Conservation (phyloP, 1,139 yeast species). For the Taphrina wiesneri region DNA sequence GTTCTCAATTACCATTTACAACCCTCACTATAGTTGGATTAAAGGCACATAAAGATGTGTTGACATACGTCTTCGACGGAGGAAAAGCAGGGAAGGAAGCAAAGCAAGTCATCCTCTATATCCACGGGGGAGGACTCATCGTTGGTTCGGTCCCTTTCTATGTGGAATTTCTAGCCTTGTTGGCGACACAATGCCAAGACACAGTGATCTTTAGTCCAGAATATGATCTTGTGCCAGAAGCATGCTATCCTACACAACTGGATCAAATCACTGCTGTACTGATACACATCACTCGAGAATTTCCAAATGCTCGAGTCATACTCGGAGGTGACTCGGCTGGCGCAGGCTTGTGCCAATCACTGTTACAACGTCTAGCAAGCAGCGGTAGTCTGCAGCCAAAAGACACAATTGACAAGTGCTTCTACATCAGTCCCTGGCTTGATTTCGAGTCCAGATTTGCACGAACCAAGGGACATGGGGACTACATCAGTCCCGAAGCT, state of each 20-base stretch:
- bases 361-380: background rate
- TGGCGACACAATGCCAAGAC: background rate
- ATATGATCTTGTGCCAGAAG: slow-evolving; percentile 8
- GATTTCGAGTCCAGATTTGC: background rate
- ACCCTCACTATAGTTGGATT: background rate
- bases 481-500: background rate
- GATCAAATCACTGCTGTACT: background rate
- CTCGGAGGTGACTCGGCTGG: slow-evolving; percentile 22
- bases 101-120: background rate
- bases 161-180: background rate
- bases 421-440: slow-evolving; percentile 17
- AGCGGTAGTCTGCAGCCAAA: background rate
- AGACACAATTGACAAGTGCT: background rate
- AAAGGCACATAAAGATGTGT: background rate
- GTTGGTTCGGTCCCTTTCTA: slow-evolving; percentile 10
- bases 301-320: background rate
- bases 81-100: background rate
- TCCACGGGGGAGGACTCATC: slow-evolving; percentile 9
- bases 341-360: slow-evolving; percentile 8
- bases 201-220: slow-evolving; percentile 7
- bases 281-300: background rate
- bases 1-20: background rate
- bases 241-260: background rate
- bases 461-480: background rate
- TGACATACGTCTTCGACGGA: background rate